These are phyloP conservation scores for Schizosaccharomyces japonicus DNA, from an alignment of 805 yeast species.

Conservation along the genomic window DNA sequence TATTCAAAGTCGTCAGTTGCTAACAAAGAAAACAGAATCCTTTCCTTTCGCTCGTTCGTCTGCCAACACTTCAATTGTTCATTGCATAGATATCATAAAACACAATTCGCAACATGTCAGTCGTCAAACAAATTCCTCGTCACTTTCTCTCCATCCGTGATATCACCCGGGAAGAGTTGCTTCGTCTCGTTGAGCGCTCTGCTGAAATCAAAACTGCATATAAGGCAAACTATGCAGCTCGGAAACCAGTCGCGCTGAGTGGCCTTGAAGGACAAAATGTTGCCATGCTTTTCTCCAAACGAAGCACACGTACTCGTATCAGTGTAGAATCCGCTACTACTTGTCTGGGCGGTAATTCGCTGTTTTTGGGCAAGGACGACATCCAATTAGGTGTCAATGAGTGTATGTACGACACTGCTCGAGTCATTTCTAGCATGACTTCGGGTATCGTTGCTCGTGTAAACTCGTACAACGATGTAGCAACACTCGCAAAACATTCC, in stretches of 20 bases:
- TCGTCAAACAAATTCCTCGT: conserved; percentile 21
- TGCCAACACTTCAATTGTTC: too few species aligned
- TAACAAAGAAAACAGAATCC: too few species aligned
- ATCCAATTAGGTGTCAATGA: conserved; percentile 90
- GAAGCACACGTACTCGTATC: conserved; percentile 87
- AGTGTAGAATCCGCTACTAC: conserved; percentile 86
- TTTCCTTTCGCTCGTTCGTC: too few species aligned
- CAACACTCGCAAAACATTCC: conserved; percentile 52
- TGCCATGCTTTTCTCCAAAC: conserved; percentile 64
- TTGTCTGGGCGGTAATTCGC: conserved; percentile 83
- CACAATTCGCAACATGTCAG: too few species aligned
- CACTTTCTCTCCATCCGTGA: conserved; percentile 70
- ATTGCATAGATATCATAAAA: too few species aligned
- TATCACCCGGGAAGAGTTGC: conserved; percentile 46
- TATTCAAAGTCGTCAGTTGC: too few species aligned
- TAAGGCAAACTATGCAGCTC: conserved; percentile 20
- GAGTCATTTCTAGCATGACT: conserved; percentile 82
- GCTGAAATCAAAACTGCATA: conserved; percentile 33
- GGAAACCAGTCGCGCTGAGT: conserved; percentile 7
- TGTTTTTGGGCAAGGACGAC: conserved; percentile 90
- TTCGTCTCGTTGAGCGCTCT: conserved; percentile 50
- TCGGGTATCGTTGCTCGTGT: conserved; percentile 96
- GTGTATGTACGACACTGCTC: conserved; percentile 65
- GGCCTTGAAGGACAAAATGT: conserved; percentile 41
- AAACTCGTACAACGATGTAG: conserved; percentile 58